A percentile compares a stretch with the other conserved stretches of the same genome.
Evolutionary conservation across 768 basidiomycete species (phyloP).

Genomic region (Tulasnella sp.): DNA sequence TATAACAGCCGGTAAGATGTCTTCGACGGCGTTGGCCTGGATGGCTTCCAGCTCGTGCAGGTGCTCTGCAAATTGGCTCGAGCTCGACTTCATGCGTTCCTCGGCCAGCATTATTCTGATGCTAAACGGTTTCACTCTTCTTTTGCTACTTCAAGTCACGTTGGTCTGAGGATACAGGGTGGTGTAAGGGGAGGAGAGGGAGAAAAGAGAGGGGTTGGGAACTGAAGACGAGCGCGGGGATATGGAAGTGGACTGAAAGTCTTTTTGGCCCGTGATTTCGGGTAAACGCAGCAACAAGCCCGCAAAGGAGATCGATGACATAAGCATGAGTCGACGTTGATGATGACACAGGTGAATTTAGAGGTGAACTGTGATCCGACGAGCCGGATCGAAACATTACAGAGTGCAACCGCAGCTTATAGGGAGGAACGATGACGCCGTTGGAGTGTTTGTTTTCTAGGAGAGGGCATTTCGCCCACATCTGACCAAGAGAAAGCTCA

Average conservation of each 20-base stretch:
- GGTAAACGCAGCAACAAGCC: background rate
- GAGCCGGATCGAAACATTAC: background rate
- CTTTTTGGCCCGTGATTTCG: slow-evolving; percentile 8
- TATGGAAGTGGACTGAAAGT: background rate
- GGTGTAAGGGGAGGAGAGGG: background rate
- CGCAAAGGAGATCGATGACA: background rate
- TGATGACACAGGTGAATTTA: background rate
- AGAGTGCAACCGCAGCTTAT: background rate
- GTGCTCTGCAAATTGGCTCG: background rate
- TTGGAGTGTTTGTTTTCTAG: background rate
- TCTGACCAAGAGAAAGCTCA: no score
- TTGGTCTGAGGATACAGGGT: background rate
- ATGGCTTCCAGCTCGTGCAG: slow-evolving; percentile 1
- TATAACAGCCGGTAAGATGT: slow-evolving; percentile 7
- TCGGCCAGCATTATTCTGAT: background rate
- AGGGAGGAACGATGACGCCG: background rate
- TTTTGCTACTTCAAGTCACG: background rate
- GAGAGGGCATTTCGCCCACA: background rate
- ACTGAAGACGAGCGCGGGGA: background rate
- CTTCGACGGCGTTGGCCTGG: background rate
- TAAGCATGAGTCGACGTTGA: slow-evolving; percentile 1
- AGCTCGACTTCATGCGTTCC: background rate
- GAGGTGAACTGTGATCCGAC: background rate
- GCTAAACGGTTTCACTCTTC: background rate
- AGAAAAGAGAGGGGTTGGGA: background rate